A percentile compares a stretch with the other conserved stretches of the same genome.
These are phyloP conservation scores for Amaranthus cruentus DNA, from an alignment of 148 eudicot species.

Conservation along the genomic window DNA sequence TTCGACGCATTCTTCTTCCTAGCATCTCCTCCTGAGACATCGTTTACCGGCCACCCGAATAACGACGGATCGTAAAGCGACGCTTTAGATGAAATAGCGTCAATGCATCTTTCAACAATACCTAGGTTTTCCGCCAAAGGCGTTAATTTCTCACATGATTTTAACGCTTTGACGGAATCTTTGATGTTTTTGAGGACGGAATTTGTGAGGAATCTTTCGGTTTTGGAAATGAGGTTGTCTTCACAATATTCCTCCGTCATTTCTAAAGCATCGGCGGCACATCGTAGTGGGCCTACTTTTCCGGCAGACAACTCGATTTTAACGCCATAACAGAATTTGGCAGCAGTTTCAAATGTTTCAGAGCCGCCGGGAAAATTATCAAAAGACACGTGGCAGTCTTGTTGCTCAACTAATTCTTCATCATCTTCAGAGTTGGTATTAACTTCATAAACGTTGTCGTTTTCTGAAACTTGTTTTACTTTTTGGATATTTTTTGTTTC, in stretches of 20 bases:
- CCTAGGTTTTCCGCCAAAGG: constrained; percentile 65
- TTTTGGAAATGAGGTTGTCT: constrained; percentile 66
- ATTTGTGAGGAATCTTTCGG: constrained; percentile 59
- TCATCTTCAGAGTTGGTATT: neutral
- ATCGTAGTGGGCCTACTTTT: constrained; percentile 70
- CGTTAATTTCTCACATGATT: constrained; percentile 52
- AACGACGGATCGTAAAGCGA: constrained; percentile 63
- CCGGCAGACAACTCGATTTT: constrained; percentile 60
- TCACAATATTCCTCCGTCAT: constrained; percentile 85
- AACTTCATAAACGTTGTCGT: constrained; percentile 3
- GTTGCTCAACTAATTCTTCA: constrained; percentile 20
- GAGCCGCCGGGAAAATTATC: constrained; percentile 80
- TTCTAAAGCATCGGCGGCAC: constrained; percentile 73
- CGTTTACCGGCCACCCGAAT: constrained; percentile 88
- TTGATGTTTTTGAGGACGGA: constrained; percentile 47
- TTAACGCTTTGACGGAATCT: constrained; percentile 54
- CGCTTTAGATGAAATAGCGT: constrained; percentile 49
- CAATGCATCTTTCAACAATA: constrained; percentile 67
- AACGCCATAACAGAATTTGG: constrained; percentile 93
- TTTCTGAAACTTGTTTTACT: constrained; percentile 5
- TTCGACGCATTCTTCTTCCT: neutral
- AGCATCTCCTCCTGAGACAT: constrained; percentile 4
- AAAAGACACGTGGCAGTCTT: constrained; percentile 42
- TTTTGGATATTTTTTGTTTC: constrained; percentile 27
- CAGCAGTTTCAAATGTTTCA: constrained; percentile 73